phyloP scores from a whole-genome alignment of 352 stramenopile species.

The Hyaloperonospora arabidopsidis region DNA sequence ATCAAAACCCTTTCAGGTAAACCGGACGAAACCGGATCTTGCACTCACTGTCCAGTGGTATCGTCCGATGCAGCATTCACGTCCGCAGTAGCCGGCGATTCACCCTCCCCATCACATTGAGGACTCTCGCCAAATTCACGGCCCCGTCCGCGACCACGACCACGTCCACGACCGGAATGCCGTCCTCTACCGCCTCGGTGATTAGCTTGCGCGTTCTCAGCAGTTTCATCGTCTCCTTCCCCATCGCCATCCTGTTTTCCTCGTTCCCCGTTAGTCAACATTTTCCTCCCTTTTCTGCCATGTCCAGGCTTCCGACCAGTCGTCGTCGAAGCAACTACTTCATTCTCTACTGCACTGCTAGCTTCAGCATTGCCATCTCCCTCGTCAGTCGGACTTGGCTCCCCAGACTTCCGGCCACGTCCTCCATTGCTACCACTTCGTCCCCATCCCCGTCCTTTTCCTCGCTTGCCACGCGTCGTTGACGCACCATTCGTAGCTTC shows the following conservation, averaged over 20 bases:
- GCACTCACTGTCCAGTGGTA: conserved; percentile 9
- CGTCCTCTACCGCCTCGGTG: conserved; percentile 19
- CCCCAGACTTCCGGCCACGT: conserved; percentile 19
- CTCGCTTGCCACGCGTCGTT: conserved; percentile 27
- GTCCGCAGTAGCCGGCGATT: conserved; percentile 3
- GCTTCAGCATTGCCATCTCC: conserved; percentile 13
- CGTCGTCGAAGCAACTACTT: conserved; percentile 14
- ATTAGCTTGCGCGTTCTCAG: conserved; percentile 18
- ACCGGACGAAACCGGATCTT: conserved; percentile 6
- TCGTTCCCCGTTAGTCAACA: conserved; percentile 15
- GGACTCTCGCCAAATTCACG: conserved; percentile 16
- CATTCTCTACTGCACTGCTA: conserved; percentile 13
- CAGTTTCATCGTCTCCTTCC: conserved; percentile 6
- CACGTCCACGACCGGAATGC: conserved; percentile 24
- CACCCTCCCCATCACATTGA: conserved; percentile 10
- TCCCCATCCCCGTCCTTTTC: conserved; percentile 33
- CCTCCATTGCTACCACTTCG: conserved; percentile 26
- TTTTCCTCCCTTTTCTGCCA: conserved; percentile 21
- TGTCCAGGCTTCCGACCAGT: conserved; percentile 18
- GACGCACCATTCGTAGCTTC: conserved; percentile 6
- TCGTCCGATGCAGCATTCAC: conserved; percentile 6
- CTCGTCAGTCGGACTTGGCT: conserved; percentile 11
- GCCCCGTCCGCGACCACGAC: conserved; percentile 26
- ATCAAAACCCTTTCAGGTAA: conserved; percentile 17
- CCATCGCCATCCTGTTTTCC: conserved; percentile 11